Evolutionary conservation across 2,329 filamentous ascomycete genomes (phyloP), one percentile per base, ranked within the genome.

Genomic region (Alternaria sp.): DNA sequence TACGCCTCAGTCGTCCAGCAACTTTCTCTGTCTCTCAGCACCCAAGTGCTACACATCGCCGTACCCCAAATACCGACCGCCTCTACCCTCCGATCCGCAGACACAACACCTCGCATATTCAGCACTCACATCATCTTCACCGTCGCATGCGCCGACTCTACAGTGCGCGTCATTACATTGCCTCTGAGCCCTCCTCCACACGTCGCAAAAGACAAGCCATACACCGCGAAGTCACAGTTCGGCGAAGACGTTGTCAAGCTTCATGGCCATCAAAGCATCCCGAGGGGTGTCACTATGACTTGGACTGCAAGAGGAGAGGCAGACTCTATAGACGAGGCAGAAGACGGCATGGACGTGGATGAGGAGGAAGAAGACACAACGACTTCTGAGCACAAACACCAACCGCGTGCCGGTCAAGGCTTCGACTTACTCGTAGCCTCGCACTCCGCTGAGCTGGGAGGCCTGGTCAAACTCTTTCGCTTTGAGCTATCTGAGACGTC

Each of bases 71-170:
- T 80, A 24, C 75, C 79, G 2, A 48, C 67, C 6, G 53, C 71
- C 28, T 74, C 76, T 12, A 61, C 75, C 1, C 66, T 78, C 14
- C 67, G 72, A 3, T 59, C 77, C 12, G 67, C 70, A 30, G 75
- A 73, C 32, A 77, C 79, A 7, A 79, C 81, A 32, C 85, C 84
- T 9, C 74, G 78, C 28, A 77, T 86, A 34, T 78, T 87, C 56
- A 80, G 79, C 42, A 78, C 80, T 38, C 82, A 80, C 54, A 82
- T 89, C 16, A 78, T 87, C 24, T 78, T 89, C 38, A 80, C 83
- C 0, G 83, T 84, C 5, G 81, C 84, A 16, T 89, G 86, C 64
- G 81, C 84, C 16, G 87, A 89, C 70, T 83, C 81, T 14, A 85
- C 81, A n/a, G 79, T 87, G 11, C 81, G 83, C 30, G 67, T 89